These are phyloP conservation scores for Clonostachys sp. DNA, from an alignment of 2,329 filamentous ascomycete species.

Conservation along the genomic window DNA sequence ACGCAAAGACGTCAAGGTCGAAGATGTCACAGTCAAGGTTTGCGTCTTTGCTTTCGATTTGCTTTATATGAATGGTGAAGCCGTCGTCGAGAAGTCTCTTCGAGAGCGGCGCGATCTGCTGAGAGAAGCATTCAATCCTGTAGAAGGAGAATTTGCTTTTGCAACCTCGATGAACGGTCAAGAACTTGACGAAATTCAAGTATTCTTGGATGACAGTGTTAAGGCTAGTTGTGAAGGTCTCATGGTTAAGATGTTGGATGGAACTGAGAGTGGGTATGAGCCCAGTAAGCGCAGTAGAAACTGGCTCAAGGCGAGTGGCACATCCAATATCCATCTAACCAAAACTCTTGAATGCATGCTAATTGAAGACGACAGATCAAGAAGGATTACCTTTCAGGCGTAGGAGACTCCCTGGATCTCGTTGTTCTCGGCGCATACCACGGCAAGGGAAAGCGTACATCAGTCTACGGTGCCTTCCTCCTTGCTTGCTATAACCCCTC, in stretches of 20 bases:
- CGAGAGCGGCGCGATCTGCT: constrained; percentile 79
- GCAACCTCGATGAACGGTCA: constrained; percentile 83
- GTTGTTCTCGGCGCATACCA: constrained; percentile 94
- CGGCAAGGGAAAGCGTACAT: constrained; percentile 92
- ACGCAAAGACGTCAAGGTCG: constrained; percentile 91
- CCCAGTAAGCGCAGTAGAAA: constrained; percentile 94
- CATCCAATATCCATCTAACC: not conserved
- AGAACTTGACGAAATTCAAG: constrained; percentile 90
- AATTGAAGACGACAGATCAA: constrained; percentile 61
- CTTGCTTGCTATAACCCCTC: constrained; percentile 86
- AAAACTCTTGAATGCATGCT: constrained; percentile 5
- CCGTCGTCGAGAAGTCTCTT: constrained; percentile 81
- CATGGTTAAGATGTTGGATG: constrained; percentile 99
- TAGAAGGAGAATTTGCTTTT: constrained; percentile 88
- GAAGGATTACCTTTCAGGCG: constrained; percentile 92
- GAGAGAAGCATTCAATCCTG: constrained; percentile 64
- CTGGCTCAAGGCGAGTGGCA: constrained; percentile 77
- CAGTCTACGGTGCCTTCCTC: constrained; percentile 91
- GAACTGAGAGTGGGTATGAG: constrained; percentile 87
- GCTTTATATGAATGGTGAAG: constrained; percentile 86
- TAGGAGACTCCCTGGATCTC: constrained; percentile 93
- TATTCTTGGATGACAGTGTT: constrained; percentile 87
- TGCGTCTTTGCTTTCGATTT: constrained; percentile 97
- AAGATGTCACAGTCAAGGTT: constrained; percentile 94
- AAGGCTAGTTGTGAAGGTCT: constrained; percentile 95